A percentile compares a stretch with the other conserved stretches of the same genome.
phyloP scores from a whole-genome alignment of 345 rosid species.

The Turritis glabra region DNA sequence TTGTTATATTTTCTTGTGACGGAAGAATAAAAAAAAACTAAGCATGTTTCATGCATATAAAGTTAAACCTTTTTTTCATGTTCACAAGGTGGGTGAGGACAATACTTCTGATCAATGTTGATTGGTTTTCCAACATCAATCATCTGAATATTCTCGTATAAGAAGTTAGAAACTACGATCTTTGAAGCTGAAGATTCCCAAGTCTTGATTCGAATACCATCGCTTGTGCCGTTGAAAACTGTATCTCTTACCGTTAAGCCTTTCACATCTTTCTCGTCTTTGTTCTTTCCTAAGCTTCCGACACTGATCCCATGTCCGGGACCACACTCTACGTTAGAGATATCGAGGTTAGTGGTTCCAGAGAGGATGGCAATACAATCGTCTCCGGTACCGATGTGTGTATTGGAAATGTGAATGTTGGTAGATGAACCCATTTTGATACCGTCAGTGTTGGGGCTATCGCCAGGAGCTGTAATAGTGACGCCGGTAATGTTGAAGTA shows the following conservation, averaged over 20 bases:
- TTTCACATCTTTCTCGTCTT: too few relatives aligned
- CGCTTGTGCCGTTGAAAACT: slow-evolving; percentile 16
- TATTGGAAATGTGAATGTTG: slow-evolving; percentile 14
- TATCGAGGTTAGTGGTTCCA: too few relatives aligned
- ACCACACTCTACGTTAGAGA: too few relatives aligned
- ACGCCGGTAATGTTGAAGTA: too few relatives aligned
- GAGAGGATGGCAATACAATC: too few relatives aligned
- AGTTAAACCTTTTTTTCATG: neutral
- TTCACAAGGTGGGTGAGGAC: too few relatives aligned
- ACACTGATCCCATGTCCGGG: too few relatives aligned
- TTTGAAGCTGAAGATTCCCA: slow-evolving; percentile 25
- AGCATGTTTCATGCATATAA: neutral
- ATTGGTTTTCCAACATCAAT: slow-evolving; percentile 18
- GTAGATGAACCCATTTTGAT: slow-evolving; percentile 24
- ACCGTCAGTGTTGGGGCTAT: slow-evolving; percentile 35
- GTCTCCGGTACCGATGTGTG: slow-evolving; percentile 26
- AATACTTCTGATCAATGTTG: slow-evolving; percentile 16
- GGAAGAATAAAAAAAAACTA: too few relatives aligned
- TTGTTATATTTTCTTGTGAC: too few relatives aligned
- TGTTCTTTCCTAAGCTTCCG: too few relatives aligned
- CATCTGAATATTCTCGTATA: slow-evolving; percentile 29
- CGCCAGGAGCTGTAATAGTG: slow-evolving; percentile 20
- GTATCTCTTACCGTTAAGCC: too few relatives aligned
- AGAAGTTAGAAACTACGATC: slow-evolving; percentile 14
- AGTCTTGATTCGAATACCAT: slow-evolving; percentile 32